These are phyloP conservation scores for Raffaelea arxii DNA, from an alignment of 2,329 filamentous ascomycete species.

Conservation along the genomic window DNA sequence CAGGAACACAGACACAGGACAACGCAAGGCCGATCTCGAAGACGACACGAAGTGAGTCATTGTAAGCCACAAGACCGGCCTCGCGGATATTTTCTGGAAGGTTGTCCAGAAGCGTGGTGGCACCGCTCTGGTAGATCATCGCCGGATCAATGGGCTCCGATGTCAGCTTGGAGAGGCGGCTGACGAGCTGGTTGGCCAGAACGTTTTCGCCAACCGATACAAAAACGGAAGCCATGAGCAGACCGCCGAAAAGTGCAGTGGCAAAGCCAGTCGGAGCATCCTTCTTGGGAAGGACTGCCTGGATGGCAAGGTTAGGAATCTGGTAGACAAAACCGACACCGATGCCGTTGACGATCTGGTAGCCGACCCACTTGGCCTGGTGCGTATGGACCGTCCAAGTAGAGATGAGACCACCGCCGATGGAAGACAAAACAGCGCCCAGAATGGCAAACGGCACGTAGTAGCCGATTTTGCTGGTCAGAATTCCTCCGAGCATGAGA, in stretches of 20 bases:
- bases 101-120: not conserved
- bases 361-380: slow-evolving; percentile 21
- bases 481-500: slow-evolving; percentile 25
- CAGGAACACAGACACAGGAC: slow-evolving; percentile 40
- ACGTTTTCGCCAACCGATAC: slow-evolving; percentile 29
- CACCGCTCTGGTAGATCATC: not conserved
- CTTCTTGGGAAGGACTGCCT: slow-evolving; percentile 20
- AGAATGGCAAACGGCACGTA: slow-evolving; percentile 14
- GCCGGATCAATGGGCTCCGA: not conserved
- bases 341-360: slow-evolving; percentile 27
- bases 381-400: slow-evolving; percentile 13
- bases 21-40: slow-evolving; percentile 50
- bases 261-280: slow-evolving; percentile 27
- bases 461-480: slow-evolving; percentile 26
- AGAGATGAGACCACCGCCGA: slow-evolving; percentile 8
- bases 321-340: slow-evolving; percentile 28
- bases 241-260: slow-evolving; percentile 29
- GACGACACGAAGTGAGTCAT: slow-evolving; percentile 41
- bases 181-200: slow-evolving; percentile 25
- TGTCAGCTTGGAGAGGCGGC: slow-evolving; percentile 13
- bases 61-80: slow-evolving; percentile 37
- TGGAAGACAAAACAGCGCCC: slow-evolving; percentile 7
- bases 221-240: slow-evolving; percentile 29
- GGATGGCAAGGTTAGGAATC: slow-evolving; percentile 26
- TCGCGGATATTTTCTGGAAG: slow-evolving; percentile 8